Conservation (phyloP, 1,139 yeast genomes). For the Hyphopichia khmerensis region DNA sequence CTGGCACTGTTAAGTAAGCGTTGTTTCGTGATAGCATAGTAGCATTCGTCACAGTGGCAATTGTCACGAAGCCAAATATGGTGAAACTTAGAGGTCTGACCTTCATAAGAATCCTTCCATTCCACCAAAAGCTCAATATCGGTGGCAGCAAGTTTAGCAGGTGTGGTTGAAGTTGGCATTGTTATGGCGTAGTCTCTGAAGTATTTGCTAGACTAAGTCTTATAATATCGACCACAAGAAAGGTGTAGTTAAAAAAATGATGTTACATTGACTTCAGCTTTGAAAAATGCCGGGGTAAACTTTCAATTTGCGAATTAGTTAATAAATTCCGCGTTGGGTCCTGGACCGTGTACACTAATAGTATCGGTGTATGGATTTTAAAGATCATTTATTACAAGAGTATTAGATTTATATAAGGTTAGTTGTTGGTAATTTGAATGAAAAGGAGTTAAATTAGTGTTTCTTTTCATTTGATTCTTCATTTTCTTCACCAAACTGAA, state of each 20-base stretch:
- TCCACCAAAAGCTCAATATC: background rate
- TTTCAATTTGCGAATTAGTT: background rate
- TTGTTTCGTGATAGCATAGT: conserved; percentile 61
- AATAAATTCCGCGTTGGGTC: too few relatives aligned
- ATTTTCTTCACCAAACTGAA: background rate
- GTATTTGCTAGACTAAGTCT: too few relatives aligned
- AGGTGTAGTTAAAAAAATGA: background rate
- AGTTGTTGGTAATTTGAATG: too few relatives aligned
- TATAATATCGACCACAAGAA: too few relatives aligned
- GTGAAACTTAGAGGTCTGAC: conserved; percentile 31
- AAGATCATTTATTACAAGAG: too few relatives aligned
- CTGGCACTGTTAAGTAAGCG: conserved; percentile 59
- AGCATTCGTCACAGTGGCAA: conserved; percentile 65
- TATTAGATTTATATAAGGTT: too few relatives aligned
- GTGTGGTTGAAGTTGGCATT: background rate
- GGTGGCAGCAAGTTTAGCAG: background rate
- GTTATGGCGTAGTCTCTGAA: background rate
- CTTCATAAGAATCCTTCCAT: background rate
- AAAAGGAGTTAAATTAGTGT: background rate
- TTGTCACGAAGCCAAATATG: conserved; percentile 70
- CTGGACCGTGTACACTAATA: too few relatives aligned
- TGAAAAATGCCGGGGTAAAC: background rate
- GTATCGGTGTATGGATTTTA: background rate
- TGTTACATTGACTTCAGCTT: background rate
- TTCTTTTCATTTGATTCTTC: background rate